Conservation (phyloP, 345 rosid genomes). For the Lumnitzera racemosa region DNA sequence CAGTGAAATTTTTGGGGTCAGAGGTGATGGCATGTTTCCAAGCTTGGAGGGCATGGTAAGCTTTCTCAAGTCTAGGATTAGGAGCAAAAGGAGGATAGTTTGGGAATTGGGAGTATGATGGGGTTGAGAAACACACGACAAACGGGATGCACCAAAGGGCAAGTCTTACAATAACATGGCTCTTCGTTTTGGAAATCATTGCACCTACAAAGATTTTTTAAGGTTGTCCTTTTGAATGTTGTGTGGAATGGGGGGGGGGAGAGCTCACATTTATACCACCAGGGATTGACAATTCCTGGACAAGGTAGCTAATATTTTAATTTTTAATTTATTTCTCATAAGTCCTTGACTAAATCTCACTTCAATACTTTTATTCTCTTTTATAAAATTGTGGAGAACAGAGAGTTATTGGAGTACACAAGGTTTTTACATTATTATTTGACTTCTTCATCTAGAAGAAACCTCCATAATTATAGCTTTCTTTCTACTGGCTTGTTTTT, state of each 20-base stretch:
- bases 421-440: conserved; percentile 17
- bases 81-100: conserved; percentile 10
- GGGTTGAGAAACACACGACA: conserved; percentile 10
- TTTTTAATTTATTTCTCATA: conserved; percentile 1
- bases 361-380: background rate
- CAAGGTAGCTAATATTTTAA: background rate
- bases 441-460: conserved; percentile 10
- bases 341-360: conserved; percentile 14
- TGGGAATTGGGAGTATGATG: conserved; percentile 17
- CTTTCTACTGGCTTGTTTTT: background rate
- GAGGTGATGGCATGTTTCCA: conserved; percentile 60
- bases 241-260: conserved; percentile 6
- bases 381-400: background rate
- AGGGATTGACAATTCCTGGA: background rate
- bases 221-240: background rate
- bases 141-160: conserved; percentile 11
- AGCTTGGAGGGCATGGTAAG: conserved; percentile 67
- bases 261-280: conserved; percentile 4
- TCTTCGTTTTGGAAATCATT: conserved; percentile 19
- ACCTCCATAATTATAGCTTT: background rate
- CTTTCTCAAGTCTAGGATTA: conserved; percentile 63
- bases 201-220: background rate
- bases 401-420: conserved; percentile 20
- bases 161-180: conserved; percentile 2
- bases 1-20: conserved; percentile 60